These are phyloP conservation scores for Mikania micrantha DNA, from an alignment of 129 eudicot species.

Conservation along the genomic window DNA sequence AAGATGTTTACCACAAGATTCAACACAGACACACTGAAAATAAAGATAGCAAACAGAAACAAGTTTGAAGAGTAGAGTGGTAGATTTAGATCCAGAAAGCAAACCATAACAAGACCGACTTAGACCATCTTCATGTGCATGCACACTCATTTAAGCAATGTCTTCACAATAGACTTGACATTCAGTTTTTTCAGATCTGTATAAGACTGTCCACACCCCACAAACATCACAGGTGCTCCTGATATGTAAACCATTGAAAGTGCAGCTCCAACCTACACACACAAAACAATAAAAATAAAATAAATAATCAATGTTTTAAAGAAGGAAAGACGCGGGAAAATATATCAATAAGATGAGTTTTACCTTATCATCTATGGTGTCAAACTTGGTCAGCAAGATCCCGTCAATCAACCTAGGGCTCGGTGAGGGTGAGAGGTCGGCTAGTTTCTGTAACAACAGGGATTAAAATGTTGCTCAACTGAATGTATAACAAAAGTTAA, in stretches of 20 bases:
- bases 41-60: neutral
- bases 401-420: conserved; percentile 96
- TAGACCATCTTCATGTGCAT: neutral
- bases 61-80: neutral
- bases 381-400: conserved; percentile 95
- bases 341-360: neutral
- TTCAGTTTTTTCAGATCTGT: conserved; percentile 93
- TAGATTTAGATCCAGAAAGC: conserved; percentile 4
- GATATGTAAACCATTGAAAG: conserved; percentile 97
- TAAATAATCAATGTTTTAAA: no score
- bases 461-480: neutral
- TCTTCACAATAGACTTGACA: conserved; percentile 89
- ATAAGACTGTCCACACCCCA: conserved; percentile 97
- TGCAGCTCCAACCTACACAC: conserved; percentile 98
- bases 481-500: neutral
- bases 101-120: neutral
- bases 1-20: conserved; percentile 12
- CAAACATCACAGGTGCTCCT: conserved; percentile 98
- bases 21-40: conserved; percentile 9
- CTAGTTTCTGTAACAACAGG: conserved; percentile 61
- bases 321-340: no score
- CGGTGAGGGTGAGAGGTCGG: conserved; percentile 77
- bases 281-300: no score
- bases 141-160: conserved; percentile 64
- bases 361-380: conserved; percentile 95